These are phyloP conservation scores for Cladosporium oxysporum DNA, from an alignment of 2,329 filamentous ascomycete species.

Conservation along the genomic window DNA sequence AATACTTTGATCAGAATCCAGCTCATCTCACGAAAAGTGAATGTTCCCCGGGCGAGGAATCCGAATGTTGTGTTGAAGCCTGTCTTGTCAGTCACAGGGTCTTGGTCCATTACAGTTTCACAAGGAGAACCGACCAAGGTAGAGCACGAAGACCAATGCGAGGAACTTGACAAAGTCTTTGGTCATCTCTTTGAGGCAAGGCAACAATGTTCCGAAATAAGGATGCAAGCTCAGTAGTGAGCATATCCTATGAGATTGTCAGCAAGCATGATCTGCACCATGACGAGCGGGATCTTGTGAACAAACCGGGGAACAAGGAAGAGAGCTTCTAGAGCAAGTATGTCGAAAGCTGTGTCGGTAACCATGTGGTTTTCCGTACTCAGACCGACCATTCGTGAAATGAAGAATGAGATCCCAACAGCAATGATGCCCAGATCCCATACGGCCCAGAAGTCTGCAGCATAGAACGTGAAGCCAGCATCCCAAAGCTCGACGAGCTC, in stretches of 20 bases:
- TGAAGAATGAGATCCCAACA: slow-evolving; percentile 59
- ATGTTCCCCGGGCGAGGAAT: slow-evolving; percentile 70
- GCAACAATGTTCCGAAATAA: slow-evolving; percentile 88
- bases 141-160: slow-evolving; percentile 77
- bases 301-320: slow-evolving; percentile 77
- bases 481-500: slow-evolving; percentile 75
- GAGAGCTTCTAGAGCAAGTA: slow-evolving; percentile 83
- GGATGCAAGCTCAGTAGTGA: slow-evolving; percentile 83
- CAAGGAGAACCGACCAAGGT: slow-evolving; percentile 58
- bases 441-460: slow-evolving; percentile 78
- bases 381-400: slow-evolving; percentile 68
- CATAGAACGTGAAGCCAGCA: slow-evolving; percentile 83
- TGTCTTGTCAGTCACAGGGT: slow-evolving; percentile 30
- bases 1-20: slow-evolving; percentile 80
- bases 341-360: slow-evolving; percentile 81
- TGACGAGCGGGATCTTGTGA: background rate
- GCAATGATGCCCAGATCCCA: slow-evolving; percentile 51
- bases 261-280: background rate
- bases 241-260: slow-evolving; percentile 61
- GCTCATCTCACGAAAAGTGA: slow-evolving; percentile 67
- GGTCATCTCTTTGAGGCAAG: slow-evolving; percentile 89
- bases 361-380: slow-evolving; percentile 60
- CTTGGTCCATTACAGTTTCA: background rate
- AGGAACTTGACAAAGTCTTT: slow-evolving; percentile 86
- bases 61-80: slow-evolving; percentile 87